Evolutionary conservation across 305 asterid species (phyloP).

Genomic region (Plantago coronopus): DNA sequence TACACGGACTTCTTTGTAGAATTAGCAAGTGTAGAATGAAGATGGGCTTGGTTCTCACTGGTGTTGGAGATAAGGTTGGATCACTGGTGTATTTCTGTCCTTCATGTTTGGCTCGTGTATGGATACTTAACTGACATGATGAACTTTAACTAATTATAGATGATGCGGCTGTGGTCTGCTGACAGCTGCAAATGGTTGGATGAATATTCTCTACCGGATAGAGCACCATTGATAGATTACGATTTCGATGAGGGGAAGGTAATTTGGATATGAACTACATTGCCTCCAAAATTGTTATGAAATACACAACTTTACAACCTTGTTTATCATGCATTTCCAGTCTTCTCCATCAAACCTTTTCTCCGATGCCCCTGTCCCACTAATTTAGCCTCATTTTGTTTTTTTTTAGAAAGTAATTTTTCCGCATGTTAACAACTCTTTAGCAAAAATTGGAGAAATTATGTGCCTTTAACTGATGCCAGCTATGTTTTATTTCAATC

Average conservation of each 20-base stretch:
- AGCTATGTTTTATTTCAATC: slow-evolving; percentile 10
- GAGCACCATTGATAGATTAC: slow-evolving; percentile 79
- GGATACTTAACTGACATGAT: slow-evolving; percentile 4
- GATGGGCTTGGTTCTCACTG: slow-evolving; percentile 86
- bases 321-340: background rate
- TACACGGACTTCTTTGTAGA: slow-evolving; percentile 39
- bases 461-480: slow-evolving; percentile 3
- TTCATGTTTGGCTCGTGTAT: too few species aligned
- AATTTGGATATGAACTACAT: slow-evolving; percentile 21
- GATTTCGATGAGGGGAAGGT: slow-evolving; percentile 96
- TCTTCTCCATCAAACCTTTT: background rate
- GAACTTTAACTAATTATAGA: slow-evolving; percentile 39
- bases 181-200: slow-evolving; percentile 82
- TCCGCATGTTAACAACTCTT: slow-evolving; percentile 14
- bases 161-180: slow-evolving; percentile 95
- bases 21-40: slow-evolving; percentile 82
- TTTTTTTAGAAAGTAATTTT: slow-evolving; percentile 3
- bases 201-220: slow-evolving; percentile 69
- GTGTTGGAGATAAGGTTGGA: slow-evolving; percentile 85
- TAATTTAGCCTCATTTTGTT: too few species aligned
- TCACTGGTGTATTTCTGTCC: background rate
- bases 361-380: too few species aligned
- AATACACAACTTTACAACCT: background rate
- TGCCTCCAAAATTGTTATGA: slow-evolving; percentile 16
- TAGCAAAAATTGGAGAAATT: slow-evolving; percentile 8